These are phyloP conservation scores for Vigna nakashimae DNA, from an alignment of 306 rosid genomes.

Conservation along the genomic window DNA sequence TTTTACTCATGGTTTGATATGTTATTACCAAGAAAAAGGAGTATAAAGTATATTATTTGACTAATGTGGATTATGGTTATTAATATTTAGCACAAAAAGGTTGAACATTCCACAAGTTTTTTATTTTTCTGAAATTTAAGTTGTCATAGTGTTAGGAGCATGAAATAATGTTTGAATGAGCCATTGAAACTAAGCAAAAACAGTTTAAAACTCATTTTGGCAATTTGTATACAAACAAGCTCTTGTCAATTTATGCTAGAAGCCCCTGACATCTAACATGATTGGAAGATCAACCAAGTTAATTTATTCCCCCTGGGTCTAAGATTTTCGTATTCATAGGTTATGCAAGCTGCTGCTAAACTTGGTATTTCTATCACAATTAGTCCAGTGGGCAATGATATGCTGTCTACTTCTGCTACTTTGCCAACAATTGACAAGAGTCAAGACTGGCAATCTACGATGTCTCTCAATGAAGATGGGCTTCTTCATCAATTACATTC, in stretches of 20 bases:
- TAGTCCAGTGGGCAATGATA: conserved; percentile 76
- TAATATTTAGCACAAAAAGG: conserved; percentile 5
- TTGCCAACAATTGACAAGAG: conserved; percentile 66
- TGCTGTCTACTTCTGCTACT: conserved; percentile 54
- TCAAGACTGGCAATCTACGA: conserved; percentile 85
- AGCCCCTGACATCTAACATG: conserved; percentile 25
- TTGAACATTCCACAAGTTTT: conserved; percentile 16
- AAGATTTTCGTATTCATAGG: conserved; percentile 56
- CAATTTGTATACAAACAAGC: background rate
- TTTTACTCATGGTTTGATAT: no score
- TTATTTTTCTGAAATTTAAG: conserved; percentile 26
- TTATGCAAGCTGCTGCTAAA: conserved; percentile 80
- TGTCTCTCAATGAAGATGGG: conserved; percentile 85
- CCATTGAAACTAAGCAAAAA: conserved; percentile 16
- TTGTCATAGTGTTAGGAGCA: conserved; percentile 6
- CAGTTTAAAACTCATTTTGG: conserved; percentile 14
- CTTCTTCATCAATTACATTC: conserved; percentile 86
- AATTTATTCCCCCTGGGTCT: conserved; percentile 21
- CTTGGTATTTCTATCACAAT: conserved; percentile 80
- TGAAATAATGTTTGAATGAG: conserved; percentile 11
- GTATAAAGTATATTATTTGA: background rate
- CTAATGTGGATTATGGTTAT: conserved; percentile 21
- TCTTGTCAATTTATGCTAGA: conserved; percentile 32
- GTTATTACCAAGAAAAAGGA: no score
- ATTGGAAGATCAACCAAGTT: conserved; percentile 33